phyloP scores from a whole-genome alignment of 768 basidiomycete species.

The Amyloporia xantha region DNA sequence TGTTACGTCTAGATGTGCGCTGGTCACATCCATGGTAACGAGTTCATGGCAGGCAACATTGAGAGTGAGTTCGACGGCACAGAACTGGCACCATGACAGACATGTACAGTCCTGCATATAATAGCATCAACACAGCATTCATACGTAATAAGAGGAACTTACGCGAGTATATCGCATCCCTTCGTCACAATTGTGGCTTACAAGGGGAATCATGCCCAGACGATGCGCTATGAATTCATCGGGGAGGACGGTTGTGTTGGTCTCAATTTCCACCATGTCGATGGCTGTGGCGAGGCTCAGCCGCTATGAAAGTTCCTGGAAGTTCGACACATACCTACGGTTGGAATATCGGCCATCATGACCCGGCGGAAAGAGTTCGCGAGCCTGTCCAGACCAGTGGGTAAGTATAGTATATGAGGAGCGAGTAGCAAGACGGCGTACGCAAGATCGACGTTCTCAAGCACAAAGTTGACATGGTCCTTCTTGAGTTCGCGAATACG shows the following conservation, averaged over 20 bases:
- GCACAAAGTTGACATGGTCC: conserved; percentile 84
- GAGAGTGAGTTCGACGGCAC: conserved; percentile 79
- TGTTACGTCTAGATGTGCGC: conserved; percentile 66
- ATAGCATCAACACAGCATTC: neutral
- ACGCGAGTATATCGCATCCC: conserved; percentile 77
- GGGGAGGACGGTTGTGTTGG: conserved; percentile 87
- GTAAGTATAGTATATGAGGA: neutral
- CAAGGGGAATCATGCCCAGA: conserved; percentile 87
- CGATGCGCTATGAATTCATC: conserved; percentile 98
- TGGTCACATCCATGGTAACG: conserved; percentile 80
- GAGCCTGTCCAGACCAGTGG: conserved; percentile 42
- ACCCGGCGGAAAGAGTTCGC: conserved; percentile 92
- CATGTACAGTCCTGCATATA: conserved; percentile 82
- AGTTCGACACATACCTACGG: conserved; percentile 64
- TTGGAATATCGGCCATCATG: conserved; percentile 95
- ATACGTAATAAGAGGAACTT: conserved; percentile 18
- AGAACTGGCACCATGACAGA: conserved; percentile 73
- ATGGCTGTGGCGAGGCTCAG: conserved; percentile 54
- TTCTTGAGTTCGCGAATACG: conserved; percentile 80
- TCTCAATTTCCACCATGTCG: conserved; percentile 90
- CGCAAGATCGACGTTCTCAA: conserved; percentile 96
- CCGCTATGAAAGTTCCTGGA: neutral
- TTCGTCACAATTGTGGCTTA: conserved; percentile 84
- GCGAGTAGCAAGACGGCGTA: conserved; percentile 33
- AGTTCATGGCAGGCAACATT: conserved; percentile 64